phyloP scores from a whole-genome alignment of 768 basidiomycete species.

The Pilatotrama ljubarskyi region DNA sequence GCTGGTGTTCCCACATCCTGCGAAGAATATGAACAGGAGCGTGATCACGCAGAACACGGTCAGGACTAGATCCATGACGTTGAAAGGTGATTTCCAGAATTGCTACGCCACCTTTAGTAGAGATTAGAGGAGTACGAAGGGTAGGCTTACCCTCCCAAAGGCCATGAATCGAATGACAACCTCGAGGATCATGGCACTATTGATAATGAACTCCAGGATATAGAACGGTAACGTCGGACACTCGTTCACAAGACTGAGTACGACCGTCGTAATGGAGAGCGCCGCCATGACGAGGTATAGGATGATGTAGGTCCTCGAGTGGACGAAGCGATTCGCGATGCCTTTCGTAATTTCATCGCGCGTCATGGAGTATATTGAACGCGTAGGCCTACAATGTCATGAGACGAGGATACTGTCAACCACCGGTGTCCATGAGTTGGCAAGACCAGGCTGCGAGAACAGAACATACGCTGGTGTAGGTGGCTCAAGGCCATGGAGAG shows the following conservation, averaged over 20 bases:
- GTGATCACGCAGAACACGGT: constrained; percentile 91
- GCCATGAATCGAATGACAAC: constrained; percentile 91
- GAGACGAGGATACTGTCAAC: constrained; percentile 26
- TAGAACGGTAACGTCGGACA: constrained; percentile 91
- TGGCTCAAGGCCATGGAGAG: constrained; percentile 16
- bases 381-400: constrained; percentile 52
- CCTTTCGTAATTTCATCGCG: constrained; percentile 81
- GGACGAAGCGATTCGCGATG: constrained; percentile 87
- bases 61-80: constrained; percentile 83
- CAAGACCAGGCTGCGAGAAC: constrained; percentile 4
- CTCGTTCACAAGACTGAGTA: constrained; percentile 77
- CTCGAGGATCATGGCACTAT: constrained; percentile 90
- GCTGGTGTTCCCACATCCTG: constrained; percentile 78
- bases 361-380: constrained; percentile 84
- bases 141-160: constrained; percentile 76
- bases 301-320: constrained; percentile 83
- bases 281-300: constrained; percentile 90
- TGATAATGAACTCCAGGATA: constrained; percentile 85
- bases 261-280: constrained; percentile 82
- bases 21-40: constrained; percentile 82
- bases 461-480: constrained; percentile 27
- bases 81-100: constrained; percentile 97
- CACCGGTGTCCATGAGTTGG: constrained; percentile 22
- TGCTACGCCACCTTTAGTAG: constrained; percentile 50
- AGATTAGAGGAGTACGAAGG: background rate